phyloP scores from a whole-genome alignment of 768 basidiomycete genomes.

The Suillus weaverae region DNA sequence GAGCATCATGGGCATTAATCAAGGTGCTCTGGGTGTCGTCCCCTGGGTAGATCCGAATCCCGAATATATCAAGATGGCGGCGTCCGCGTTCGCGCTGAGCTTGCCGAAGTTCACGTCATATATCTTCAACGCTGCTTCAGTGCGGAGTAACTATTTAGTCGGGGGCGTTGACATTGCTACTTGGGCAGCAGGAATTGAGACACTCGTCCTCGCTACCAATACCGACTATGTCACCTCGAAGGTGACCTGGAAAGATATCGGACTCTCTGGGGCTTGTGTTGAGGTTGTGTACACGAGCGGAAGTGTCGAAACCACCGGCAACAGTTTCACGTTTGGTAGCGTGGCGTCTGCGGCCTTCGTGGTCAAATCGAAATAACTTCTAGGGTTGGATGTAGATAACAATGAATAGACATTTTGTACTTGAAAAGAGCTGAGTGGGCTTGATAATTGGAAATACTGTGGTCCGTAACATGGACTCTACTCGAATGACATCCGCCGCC shows the following conservation, averaged over 20 bases:
- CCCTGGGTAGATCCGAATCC: constrained; percentile 55
- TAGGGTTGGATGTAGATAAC: background rate
- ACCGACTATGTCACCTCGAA: constrained; percentile 41
- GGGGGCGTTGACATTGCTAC: constrained; percentile 49
- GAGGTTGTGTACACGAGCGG: constrained; percentile 19
- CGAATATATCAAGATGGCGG: constrained; percentile 50
- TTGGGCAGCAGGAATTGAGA: constrained; percentile 44
- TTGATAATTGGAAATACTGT: background rate
- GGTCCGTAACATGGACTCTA: background rate
- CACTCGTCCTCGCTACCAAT: constrained; percentile 53
- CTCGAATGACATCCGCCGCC: background rate
- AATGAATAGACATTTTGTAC: background rate
- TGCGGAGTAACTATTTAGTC: constrained; percentile 40
- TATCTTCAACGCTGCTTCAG: constrained; percentile 43
- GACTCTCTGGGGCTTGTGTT: constrained; percentile 11
- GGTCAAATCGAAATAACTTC: background rate
- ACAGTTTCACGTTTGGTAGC: constrained; percentile 24
- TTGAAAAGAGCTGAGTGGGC: background rate
- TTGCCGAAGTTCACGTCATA: constrained; percentile 47
- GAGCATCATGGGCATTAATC: constrained; percentile 66
- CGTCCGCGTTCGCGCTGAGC: constrained; percentile 48
- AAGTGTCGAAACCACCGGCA: background rate
- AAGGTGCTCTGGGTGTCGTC: constrained; percentile 59
- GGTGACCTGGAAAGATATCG: constrained; percentile 34
- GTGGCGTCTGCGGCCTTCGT: constrained; percentile 26